Conservation (phyloP, 768 basidiomycete species). For the Russula ochroleuca region DNA sequence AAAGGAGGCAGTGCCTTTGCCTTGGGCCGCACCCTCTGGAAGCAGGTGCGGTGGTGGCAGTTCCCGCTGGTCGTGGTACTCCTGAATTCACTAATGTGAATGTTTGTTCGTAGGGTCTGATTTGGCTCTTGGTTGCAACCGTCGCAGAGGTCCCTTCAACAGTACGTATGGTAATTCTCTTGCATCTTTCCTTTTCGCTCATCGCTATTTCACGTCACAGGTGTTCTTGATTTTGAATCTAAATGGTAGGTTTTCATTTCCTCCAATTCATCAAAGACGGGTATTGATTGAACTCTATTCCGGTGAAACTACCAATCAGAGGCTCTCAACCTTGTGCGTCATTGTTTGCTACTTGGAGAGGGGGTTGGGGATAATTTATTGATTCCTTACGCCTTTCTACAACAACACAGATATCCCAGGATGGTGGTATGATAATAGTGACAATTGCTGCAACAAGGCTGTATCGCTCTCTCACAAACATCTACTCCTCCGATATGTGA, state of each 20-base stretch:
- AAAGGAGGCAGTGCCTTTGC: too few species aligned
- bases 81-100: not conserved
- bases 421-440: not conserved
- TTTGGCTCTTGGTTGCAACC: conserved; percentile 8
- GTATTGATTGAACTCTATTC: not conserved
- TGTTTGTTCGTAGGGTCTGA: not conserved
- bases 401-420: not conserved
- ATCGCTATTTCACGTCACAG: not conserved
- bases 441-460: not conserved
- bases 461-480: not conserved
- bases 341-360: not conserved
- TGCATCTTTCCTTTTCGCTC: not conserved
- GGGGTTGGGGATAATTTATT: not conserved
- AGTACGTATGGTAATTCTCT: not conserved
- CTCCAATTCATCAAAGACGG: not conserved
- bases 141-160: not conserved
- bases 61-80: not conserved
- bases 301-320: not conserved
- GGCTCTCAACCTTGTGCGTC: not conserved
- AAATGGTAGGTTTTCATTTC: not conserved
- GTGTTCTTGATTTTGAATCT: conserved; percentile 7
- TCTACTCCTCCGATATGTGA: not conserved
- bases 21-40: not conserved
- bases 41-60: not conserved
- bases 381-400: not conserved